Conservation (phyloP, 495 filamentous ascomycete species). For the Trichocladium antarcticum region DNA sequence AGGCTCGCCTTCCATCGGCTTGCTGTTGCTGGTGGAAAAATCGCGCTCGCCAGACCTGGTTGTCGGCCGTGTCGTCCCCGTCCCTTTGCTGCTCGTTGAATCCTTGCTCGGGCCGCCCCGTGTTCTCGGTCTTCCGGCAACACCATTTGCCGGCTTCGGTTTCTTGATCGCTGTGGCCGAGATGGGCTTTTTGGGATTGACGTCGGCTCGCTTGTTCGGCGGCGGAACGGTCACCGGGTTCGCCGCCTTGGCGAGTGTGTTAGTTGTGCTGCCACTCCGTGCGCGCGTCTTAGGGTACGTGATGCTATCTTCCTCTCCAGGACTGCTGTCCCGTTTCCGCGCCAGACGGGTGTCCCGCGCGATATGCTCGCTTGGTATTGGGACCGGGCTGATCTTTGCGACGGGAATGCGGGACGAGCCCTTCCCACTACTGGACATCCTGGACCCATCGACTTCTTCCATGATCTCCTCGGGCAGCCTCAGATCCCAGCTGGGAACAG, state of each 20-base stretch:
- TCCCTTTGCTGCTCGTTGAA: conserved; percentile 42
- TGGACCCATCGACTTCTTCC: conserved; percentile 46
- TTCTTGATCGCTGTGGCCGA: conserved; percentile 28
- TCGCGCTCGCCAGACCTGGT: conserved; percentile 44
- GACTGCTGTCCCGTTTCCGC: conserved; percentile 50
- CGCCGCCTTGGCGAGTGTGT: conserved; percentile 43
- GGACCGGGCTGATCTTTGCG: conserved; percentile 61
- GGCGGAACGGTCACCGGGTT: conserved; percentile 30
- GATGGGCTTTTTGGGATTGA: conserved; percentile 36
- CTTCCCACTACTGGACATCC: conserved; percentile 28
- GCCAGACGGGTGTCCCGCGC: conserved; percentile 60
- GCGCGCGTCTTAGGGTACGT: conserved; percentile 50
- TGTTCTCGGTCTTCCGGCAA: conserved; percentile 50
- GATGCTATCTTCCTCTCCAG: conserved; percentile 48
- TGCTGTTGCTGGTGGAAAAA: conserved; percentile 35
- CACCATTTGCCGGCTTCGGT: conserved; percentile 29
- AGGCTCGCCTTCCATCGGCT: conserved; percentile 84
- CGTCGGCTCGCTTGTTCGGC: conserved; percentile 37
- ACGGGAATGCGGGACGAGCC: conserved; percentile 69
- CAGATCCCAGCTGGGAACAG: conserved; percentile 50
- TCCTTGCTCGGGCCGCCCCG: conserved; percentile 43
- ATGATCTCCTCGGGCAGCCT: conserved; percentile 72
- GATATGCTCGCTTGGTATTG: conserved; percentile 56
- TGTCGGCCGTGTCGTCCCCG: conserved; percentile 37
- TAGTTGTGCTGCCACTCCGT: conserved; percentile 60